phyloP scores from a whole-genome alignment of 768 basidiomycete genomes.

The Cyathus striatus region DNA sequence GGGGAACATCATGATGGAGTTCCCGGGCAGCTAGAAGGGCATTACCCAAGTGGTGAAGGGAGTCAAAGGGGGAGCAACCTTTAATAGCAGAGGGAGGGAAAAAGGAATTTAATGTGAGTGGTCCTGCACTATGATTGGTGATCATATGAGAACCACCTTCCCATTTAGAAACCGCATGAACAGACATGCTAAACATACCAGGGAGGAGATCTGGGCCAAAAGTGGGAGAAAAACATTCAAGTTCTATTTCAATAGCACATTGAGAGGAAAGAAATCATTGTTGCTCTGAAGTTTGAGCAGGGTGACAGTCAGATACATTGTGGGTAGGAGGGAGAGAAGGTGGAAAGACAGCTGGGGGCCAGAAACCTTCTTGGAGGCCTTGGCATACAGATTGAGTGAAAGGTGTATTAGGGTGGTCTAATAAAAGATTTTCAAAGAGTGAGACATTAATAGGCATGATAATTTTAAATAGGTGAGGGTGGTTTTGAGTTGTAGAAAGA shows the following conservation, averaged over 20 bases:
- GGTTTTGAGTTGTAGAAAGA: slow-evolving; percentile 10
- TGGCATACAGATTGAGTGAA: slow-evolving; percentile 27
- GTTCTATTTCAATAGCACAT: slow-evolving; percentile 15
- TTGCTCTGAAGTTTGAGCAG: slow-evolving; percentile 11
- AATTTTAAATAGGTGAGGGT: slow-evolving; percentile 31
- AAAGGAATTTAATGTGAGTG: slow-evolving; percentile 28
- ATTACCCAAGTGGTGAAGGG: slow-evolving; percentile 22
- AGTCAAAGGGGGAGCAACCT: slow-evolving; percentile 28
- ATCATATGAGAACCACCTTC: slow-evolving; percentile 34
- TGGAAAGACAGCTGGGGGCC: slow-evolving; percentile 32
- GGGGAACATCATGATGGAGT: slow-evolving; percentile 32
- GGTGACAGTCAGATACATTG: slow-evolving; percentile 15
- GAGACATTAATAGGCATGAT: slow-evolving; percentile 28
- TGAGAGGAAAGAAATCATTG: slow-evolving; percentile 20
- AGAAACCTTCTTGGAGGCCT: slow-evolving; percentile 33
- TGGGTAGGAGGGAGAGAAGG: slow-evolving; percentile 13
- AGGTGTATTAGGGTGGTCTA: slow-evolving; percentile 27
- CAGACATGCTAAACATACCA: slow-evolving; percentile 37
- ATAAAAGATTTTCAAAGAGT: slow-evolving; percentile 18
- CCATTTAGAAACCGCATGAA: slow-evolving; percentile 31
- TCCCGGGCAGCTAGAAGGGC: slow-evolving; percentile 13
- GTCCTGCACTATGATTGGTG: slow-evolving; percentile 30
- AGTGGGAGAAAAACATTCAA: slow-evolving; percentile 19
- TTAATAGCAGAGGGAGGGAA: slow-evolving; percentile 17
- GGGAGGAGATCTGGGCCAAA: no score